Conservation (phyloP, 208 protist genomes). For the Wallacemonas rigidus region DNA sequence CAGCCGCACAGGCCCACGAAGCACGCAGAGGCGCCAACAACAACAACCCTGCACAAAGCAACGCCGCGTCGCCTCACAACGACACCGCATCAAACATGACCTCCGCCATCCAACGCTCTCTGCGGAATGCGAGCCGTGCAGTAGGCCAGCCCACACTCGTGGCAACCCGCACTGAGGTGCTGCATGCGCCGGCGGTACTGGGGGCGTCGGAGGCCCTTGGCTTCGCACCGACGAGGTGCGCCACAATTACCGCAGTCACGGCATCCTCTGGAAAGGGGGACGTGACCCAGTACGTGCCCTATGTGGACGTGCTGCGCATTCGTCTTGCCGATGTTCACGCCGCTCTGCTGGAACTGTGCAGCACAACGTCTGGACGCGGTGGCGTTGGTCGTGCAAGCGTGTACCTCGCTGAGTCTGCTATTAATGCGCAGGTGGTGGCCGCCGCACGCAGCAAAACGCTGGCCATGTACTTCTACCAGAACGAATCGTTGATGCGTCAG, state of each 20-base stretch:
- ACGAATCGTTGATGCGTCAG: constrained; percentile 82
- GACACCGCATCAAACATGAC: constrained; percentile 71
- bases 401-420: constrained; percentile 17
- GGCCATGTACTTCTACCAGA: constrained; percentile 66
- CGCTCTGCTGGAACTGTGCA: constrained; percentile 48
- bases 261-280: constrained; percentile 1
- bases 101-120: constrained; percentile 65
- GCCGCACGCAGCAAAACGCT: constrained; percentile 58
- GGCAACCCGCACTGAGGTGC: constrained; percentile 50
- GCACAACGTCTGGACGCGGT: constrained; percentile 22
- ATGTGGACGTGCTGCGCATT: constrained; percentile 64
- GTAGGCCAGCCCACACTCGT: constrained; percentile 80
- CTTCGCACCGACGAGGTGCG: constrained; percentile 61
- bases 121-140: constrained; percentile 64
- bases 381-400: constrained; percentile 14
- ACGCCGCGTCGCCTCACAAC: constrained; percentile 1
- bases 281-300: constrained; percentile 22
- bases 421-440: constrained; percentile 33
- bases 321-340: constrained; percentile 68
- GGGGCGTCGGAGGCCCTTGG: constrained; percentile 73
- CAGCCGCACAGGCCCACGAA: constrained; percentile 17
- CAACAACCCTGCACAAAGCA: constrained; percentile 4
- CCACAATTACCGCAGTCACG: constrained; percentile 51
- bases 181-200: constrained; percentile 60
- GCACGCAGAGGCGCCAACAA: constrained; percentile 13